phyloP scores from a whole-genome alignment of 75 land plant genomes.

The Pinus tabuliformis region DNA sequence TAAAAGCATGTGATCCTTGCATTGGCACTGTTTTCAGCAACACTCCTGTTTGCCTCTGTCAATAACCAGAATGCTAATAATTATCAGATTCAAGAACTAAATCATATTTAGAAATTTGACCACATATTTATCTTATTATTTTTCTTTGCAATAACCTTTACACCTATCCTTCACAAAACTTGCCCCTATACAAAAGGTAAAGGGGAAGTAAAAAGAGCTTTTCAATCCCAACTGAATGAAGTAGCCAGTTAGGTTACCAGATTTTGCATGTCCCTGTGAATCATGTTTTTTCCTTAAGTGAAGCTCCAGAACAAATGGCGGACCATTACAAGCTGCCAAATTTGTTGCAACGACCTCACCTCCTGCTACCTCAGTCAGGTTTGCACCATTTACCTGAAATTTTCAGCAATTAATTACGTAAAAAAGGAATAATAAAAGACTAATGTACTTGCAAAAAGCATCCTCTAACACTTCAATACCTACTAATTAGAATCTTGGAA shows the following conservation, averaged over 20 bases:
- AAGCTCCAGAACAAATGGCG: constrained; percentile 53
- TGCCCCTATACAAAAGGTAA: too few species aligned
- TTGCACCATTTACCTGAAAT: constrained; percentile 52
- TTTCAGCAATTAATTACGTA: too few species aligned
- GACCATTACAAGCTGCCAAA: constrained; percentile 57
- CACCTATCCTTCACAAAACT: too few species aligned
- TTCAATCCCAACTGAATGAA: neutral
- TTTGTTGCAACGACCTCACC: constrained; percentile 73
- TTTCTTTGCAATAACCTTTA: neutral
- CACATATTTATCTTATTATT: neutral
- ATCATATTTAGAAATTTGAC: neutral
- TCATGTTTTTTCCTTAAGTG: constrained; percentile 14
- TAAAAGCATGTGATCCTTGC: constrained; percentile 70
- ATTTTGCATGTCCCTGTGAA: neutral
- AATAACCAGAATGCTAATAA: constrained; percentile 7
- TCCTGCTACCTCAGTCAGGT: constrained; percentile 55
- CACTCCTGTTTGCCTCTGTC: constrained; percentile 7
- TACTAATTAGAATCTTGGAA: neutral
- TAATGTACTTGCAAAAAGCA: neutral
- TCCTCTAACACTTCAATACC: neutral
- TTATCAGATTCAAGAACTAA: neutral
- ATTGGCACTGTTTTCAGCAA: constrained; percentile 27
- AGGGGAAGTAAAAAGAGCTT: too few species aligned
- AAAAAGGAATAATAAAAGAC: too few species aligned
- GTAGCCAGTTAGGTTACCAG: constrained; percentile 3